Conservation (phyloP, 2,329 filamentous ascomycete genomes). For the Trichoderma koningiopsis region DNA sequence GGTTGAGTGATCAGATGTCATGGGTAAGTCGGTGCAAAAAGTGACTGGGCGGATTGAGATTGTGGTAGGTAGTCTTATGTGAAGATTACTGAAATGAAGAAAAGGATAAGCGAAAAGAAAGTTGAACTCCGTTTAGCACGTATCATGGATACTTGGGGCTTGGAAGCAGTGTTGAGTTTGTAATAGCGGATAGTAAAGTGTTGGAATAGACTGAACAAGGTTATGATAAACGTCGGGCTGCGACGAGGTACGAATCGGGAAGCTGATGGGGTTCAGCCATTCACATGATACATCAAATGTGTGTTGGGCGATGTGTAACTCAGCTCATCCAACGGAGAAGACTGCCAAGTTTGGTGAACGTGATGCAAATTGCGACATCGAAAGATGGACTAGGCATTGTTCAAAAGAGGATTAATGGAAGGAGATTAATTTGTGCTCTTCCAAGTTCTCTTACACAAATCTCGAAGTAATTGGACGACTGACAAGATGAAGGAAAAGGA, state of each 20-base stretch:
- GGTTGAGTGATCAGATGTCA: not conserved
- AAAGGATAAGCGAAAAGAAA: not conserved
- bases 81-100: not conserved
- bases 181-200: not conserved
- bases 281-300: not conserved
- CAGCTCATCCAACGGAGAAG: not conserved
- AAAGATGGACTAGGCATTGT: not conserved
- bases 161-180: not conserved
- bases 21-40: too few relatives aligned
- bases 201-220: not conserved
- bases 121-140: not conserved
- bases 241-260: conserved; percentile 15
- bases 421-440: not conserved
- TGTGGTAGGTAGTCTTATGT: not conserved
- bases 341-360: not conserved
- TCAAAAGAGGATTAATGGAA: not conserved
- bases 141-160: not conserved
- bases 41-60: not conserved
- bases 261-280: conserved; percentile 14
- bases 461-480: not conserved
- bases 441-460: not conserved
- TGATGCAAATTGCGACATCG: not conserved
- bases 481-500: not conserved
- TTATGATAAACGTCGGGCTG: not conserved
- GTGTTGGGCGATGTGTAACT: not conserved